Conservation (phyloP, 2,329 filamentous ascomycete species). For the Metarhizium rileyi region DNA sequence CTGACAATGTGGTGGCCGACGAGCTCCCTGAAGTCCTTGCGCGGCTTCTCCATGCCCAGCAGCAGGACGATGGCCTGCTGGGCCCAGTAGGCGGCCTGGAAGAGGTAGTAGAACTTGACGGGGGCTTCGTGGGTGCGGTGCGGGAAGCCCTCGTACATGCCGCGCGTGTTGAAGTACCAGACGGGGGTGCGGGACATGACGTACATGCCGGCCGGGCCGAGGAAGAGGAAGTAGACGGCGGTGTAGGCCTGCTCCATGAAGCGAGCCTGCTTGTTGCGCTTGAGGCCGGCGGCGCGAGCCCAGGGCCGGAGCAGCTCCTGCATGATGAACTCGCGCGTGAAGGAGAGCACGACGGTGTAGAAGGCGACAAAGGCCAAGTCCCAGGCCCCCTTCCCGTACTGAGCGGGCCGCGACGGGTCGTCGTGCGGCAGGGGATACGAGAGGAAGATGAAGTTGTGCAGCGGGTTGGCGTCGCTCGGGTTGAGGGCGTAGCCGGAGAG, state of each 20-base stretch:
- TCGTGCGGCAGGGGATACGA: conserved; percentile 63
- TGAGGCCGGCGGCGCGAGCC: conserved; percentile 60
- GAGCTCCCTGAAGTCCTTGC: conserved; percentile 92
- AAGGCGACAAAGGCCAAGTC: conserved; percentile 83
- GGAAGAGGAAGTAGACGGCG: conserved; percentile 75
- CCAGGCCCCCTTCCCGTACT: conserved; percentile 83
- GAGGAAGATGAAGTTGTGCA: conserved; percentile 78
- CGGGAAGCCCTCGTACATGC: conserved; percentile 84
- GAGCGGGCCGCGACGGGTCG: conserved; percentile 36
- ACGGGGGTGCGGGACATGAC: conserved; percentile 87
- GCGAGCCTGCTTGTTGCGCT: conserved; percentile 69
- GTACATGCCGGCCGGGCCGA: conserved; percentile 76
- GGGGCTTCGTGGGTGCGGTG: conserved; percentile 68
- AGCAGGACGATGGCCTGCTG: conserved; percentile 86
- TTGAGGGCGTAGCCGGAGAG: conserved; percentile 62
- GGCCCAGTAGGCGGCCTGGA: conserved; percentile 90
- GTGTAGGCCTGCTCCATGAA: conserved; percentile 98
- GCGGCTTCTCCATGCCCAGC: conserved; percentile 80
- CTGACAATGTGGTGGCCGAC: conserved; percentile 89
- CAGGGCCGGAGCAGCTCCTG: conserved; percentile 75
- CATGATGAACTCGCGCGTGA: conserved; percentile 94
- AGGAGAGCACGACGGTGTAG: conserved; percentile 82
- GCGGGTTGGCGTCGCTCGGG: conserved; percentile 67
- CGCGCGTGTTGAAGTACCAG: conserved; percentile 89
- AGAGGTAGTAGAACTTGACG: conserved; percentile 94